These are phyloP conservation scores for Russula emetica DNA, from an alignment of 768 basidiomycete species.

Conservation along the genomic window DNA sequence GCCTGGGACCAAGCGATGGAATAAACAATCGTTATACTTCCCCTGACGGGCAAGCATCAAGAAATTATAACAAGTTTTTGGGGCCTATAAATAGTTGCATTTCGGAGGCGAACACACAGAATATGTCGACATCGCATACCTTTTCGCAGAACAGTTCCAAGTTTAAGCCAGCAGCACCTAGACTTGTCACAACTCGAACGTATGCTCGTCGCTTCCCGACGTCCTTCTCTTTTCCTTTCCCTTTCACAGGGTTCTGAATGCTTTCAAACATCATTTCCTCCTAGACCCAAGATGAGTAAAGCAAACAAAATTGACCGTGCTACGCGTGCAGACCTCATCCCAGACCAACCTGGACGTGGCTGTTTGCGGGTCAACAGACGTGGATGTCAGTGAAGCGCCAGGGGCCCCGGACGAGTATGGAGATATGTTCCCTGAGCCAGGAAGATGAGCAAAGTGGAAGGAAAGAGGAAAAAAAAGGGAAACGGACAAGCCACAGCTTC, in stretches of 20 bases:
- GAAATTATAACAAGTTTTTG: slow-evolving; percentile 98
- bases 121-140: slow-evolving; percentile 38
- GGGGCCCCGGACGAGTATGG: slow-evolving; percentile 86
- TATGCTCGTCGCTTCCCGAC: slow-evolving; percentile 89
- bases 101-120: slow-evolving; percentile 3
- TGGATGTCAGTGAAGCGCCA: slow-evolving; percentile 92
- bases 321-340: slow-evolving; percentile 64
- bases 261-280: slow-evolving; percentile 99
- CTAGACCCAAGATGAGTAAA: slow-evolving; percentile 34
- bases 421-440: slow-evolving; percentile 75
- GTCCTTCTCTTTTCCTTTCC: slow-evolving; percentile 92
- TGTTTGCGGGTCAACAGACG: slow-evolving; percentile 75
- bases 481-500: slow-evolving; percentile 58
- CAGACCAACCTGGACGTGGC: slow-evolving; percentile 78
- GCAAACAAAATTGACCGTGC: background rate
- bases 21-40: slow-evolving; percentile 85
- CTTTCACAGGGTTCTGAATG: slow-evolving; percentile 71
- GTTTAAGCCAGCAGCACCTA: slow-evolving; percentile 82
- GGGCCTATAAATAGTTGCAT: slow-evolving; percentile 53
- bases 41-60: slow-evolving; percentile 86
- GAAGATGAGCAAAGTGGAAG: slow-evolving; percentile 7
- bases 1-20: slow-evolving; percentile 89
- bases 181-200: slow-evolving; percentile 89
- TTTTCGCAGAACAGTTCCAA: slow-evolving; percentile 87
- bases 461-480: background rate